Conservation (phyloP, 331 rosid species). For the Quercus phellos region DNA sequence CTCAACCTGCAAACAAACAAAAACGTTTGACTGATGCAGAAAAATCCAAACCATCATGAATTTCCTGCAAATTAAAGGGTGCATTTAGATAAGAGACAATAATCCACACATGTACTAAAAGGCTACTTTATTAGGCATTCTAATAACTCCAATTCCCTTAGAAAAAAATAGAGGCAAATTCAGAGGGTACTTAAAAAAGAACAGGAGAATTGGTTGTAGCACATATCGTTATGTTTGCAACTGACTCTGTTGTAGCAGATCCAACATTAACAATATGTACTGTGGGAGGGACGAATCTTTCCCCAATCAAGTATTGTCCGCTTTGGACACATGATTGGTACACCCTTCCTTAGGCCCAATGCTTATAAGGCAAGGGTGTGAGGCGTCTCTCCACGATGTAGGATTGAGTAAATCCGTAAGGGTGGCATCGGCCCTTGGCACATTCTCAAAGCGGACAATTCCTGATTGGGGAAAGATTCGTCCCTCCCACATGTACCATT, state of each 20-base stretch:
- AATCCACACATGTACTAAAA: neutral
- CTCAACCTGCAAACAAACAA: neutral
- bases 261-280: slow-evolving; percentile 55
- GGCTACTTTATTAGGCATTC: neutral
- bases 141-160: neutral
- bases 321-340: too few relatives aligned
- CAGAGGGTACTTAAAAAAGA: neutral
- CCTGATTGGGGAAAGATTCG: too few relatives aligned
- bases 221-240: slow-evolving; percentile 74
- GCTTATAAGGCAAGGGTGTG: too few relatives aligned
- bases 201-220: neutral
- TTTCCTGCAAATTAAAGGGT: slow-evolving; percentile 57
- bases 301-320: too few relatives aligned
- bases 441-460: too few relatives aligned
- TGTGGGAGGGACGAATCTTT: too few relatives aligned
- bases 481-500: slow-evolving; percentile 9
- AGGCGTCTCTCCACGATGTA: too few relatives aligned
- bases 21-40: slow-evolving; percentile 1
- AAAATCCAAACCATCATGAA: slow-evolving; percentile 73
- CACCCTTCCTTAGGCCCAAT: too few relatives aligned
- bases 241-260: slow-evolving; percentile 59
- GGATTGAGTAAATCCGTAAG: too few relatives aligned
- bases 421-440: too few relatives aligned
- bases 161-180: neutral
- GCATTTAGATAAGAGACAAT: neutral